These are phyloP conservation scores for Cyphellophora attinorum DNA, from an alignment of 2,329 filamentous ascomycete species.

Conservation along the genomic window DNA sequence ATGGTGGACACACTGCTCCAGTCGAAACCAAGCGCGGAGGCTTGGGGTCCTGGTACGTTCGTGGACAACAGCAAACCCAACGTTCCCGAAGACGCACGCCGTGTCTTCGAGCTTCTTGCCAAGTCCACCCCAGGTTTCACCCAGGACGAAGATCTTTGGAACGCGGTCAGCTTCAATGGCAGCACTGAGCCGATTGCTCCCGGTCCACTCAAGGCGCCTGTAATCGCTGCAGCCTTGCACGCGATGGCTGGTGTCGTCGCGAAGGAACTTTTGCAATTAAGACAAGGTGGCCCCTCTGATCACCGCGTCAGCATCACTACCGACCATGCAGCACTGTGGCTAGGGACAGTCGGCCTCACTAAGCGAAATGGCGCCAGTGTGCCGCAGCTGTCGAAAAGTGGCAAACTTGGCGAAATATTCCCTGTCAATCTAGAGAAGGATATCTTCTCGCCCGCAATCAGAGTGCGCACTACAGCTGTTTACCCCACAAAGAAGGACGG, in stretches of 20 bases:
- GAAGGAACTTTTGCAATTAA: conserved; percentile 27
- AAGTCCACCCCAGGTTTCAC: conserved; percentile 31
- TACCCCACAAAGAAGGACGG: conserved; percentile 38
- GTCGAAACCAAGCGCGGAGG: background rate
- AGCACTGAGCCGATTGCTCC: conserved; percentile 30
- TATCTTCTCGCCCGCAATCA: conserved; percentile 26
- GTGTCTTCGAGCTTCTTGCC: conserved; percentile 30
- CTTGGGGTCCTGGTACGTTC: conserved; percentile 32
- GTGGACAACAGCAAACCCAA: conserved; percentile 28
- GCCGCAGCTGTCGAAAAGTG: conserved; percentile 20
- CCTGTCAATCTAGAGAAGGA: conserved; percentile 31
- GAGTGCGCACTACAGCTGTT: conserved; percentile 33
- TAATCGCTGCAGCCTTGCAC: conserved; percentile 32
- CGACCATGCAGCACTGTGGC: conserved; percentile 37
- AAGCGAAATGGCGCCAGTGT: conserved; percentile 29
- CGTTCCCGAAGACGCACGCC: conserved; percentile 25
- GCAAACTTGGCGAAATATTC: conserved; percentile 22
- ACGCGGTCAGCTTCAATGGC: conserved; percentile 29
- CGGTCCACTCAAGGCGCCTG: conserved; percentile 35
- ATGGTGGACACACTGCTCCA: too few relatives aligned
- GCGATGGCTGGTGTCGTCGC: conserved; percentile 35
- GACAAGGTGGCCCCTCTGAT: conserved; percentile 5
- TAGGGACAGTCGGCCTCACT: conserved; percentile 30
- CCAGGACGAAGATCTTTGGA: conserved; percentile 20
- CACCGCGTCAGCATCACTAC: conserved; percentile 35